Evolutionary conservation across 306 rosid species (phyloP).

Genomic region (Cicer cuneatum): DNA sequence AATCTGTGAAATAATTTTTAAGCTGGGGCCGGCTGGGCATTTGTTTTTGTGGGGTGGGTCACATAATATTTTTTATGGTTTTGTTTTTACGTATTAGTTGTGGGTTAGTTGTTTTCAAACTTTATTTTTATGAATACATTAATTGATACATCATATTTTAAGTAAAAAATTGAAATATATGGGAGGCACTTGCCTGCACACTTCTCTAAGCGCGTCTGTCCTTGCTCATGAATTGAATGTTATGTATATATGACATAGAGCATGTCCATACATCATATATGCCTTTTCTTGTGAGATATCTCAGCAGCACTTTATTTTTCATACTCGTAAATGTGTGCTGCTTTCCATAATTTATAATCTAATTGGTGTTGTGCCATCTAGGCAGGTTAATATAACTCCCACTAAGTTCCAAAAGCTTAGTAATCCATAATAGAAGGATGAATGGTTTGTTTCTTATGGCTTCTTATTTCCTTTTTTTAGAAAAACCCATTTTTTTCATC

Average conservation of each 20-base stretch:
- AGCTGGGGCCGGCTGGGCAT: background rate
- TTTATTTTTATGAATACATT: background rate
- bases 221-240: constrained; percentile 18
- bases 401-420: constrained; percentile 29
- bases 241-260: constrained; percentile 28
- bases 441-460: constrained; percentile 6
- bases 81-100: background rate
- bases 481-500: background rate
- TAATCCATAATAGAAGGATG: constrained; percentile 13
- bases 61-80: background rate
- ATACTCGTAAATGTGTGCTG: constrained; percentile 15
- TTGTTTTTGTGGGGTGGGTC: background rate
- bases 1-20: background rate
- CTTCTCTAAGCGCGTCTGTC: too few species aligned
- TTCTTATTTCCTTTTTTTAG: background rate
- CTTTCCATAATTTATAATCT: constrained; percentile 36
- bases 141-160: background rate
- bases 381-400: constrained; percentile 38
- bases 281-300: constrained; percentile 20
- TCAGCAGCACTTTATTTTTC: constrained; percentile 23
- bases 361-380: constrained; percentile 8
- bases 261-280: constrained; percentile 20
- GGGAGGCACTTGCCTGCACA: too few species aligned
- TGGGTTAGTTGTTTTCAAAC: background rate
- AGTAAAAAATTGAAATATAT: too few species aligned